These are phyloP conservation scores for Ophiocytium majus DNA, from an alignment of 352 stramenopile genomes.

Conservation along the genomic window DNA sequence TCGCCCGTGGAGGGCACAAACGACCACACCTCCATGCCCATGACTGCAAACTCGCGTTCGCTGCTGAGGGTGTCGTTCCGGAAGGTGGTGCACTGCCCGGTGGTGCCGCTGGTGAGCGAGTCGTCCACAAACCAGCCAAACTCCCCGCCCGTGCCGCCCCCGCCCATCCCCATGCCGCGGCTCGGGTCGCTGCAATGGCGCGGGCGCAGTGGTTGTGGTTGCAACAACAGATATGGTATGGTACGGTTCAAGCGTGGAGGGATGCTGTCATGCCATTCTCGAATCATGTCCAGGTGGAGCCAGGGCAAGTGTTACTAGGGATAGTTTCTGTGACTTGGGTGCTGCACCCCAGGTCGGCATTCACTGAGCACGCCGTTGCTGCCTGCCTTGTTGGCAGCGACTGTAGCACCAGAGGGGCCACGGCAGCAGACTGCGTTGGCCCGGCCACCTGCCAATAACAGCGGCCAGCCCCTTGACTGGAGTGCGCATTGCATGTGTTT, in stretches of 20 bases:
- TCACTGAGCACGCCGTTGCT: no score
- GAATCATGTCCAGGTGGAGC: neutral
- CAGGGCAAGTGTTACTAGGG: conserved; percentile 25
- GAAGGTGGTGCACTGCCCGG: conserved; percentile 41
- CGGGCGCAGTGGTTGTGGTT: neutral
- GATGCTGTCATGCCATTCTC: neutral
- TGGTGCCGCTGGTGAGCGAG: conserved; percentile 30
- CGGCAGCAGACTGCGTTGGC: no score
- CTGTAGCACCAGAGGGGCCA: no score
- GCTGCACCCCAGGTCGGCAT: neutral
- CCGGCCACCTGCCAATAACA: no score
- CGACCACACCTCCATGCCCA: conserved; percentile 40
- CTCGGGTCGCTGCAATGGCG: neutral
- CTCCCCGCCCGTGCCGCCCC: conserved; percentile 28
- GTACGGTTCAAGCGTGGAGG: neutral
- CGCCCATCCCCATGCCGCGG: conserved; percentile 34
- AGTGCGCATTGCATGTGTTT: no score
- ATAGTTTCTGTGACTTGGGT: neutral
- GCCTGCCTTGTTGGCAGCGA: no score
- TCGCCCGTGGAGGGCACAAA: neutral
- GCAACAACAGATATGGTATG: neutral
- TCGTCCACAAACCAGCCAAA: conserved; percentile 41
- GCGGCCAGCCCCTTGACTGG: no score
- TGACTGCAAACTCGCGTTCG: conserved; percentile 24
- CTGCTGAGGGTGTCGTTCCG: conserved; percentile 24